Evolutionary conservation across 1,284 basidiomycete genomes (phyloP).

Genomic region (Veloboletus limbatus): DNA sequence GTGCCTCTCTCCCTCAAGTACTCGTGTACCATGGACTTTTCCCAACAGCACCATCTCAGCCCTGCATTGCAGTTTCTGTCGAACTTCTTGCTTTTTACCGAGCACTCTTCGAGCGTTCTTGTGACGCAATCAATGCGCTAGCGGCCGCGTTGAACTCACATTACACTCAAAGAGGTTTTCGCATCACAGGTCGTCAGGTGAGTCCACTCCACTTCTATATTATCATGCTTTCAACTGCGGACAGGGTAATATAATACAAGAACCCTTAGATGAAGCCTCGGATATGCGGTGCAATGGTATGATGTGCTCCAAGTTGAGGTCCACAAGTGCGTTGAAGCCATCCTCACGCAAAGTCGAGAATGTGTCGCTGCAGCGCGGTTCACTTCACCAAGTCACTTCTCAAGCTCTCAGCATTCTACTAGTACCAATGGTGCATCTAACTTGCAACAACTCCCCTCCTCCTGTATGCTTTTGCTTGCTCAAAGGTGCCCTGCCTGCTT

Average conservation of each 20-base stretch:
- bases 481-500: slow-evolving; percentile 12
- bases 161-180: slow-evolving; percentile 5
- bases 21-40: slow-evolving; percentile 3
- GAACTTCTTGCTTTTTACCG: neutral
- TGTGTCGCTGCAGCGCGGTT: too few species aligned
- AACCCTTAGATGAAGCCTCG: neutral
- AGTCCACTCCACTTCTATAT: too few species aligned
- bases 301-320: slow-evolving; percentile 1
- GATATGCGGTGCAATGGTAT: neutral
- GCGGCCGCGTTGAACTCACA: neutral
- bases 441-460: too few species aligned
- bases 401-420: too few species aligned
- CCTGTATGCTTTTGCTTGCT: neutral
- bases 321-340: neutral
- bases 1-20: neutral
- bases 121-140: slow-evolving; percentile 8
- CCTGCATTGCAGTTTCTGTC: neutral
- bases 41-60: slow-evolving; percentile 2
- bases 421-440: too few species aligned
- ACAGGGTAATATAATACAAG: too few species aligned
- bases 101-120: neutral
- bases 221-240: too few species aligned
- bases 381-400: too few species aligned
- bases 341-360: too few species aligned
- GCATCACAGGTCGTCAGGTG: too few species aligned